Base-by-base conservation (phyloP, 768 basidiomycete species). In the Pisolithus orientalis region DNA sequence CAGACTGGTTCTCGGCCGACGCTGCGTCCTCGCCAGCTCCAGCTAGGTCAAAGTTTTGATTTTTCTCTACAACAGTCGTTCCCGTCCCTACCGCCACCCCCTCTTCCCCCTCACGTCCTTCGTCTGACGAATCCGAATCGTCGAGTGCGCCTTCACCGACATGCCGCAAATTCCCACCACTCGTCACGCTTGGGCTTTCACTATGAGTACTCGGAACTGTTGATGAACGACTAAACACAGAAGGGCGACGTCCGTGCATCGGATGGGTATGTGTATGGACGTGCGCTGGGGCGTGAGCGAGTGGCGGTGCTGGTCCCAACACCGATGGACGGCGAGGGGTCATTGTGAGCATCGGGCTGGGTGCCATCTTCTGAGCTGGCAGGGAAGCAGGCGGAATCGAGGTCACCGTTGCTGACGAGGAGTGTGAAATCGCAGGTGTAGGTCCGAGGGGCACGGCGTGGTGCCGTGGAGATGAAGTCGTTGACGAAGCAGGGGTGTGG, bases 71-170 rank as follows among this genome's bases (percentile, higher is more conserved):
- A 37, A 13, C 24, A 17, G 3, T 14, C 21, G 32, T 47, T 13
- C 31, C 16, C 17, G 25, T 24, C 51, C 25, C 57, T 54, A 11
- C 57, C n/a, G 59, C 61, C 8, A 25, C 51, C 13, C 54, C 51
- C 8, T 59, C 56, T 28, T 62, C 65, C 28, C 62, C 56, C 39
- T 44, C 59, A 13, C 47, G 56, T 5, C 53, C 48, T 11, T 49
- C 54, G 5, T 70, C 76, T 1, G 77, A 78, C 1, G 86, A 87
- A 68, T 89, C 87, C 0, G 86, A 89, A 60, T 89, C 87, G 53
- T 86, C 84, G 4, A 91, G 67, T 1, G 84, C 85, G 27, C 88
- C 87, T 60, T 90, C 89, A 4, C 88, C 88, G 10, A 84, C 80
- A 59, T 88, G 82, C 1, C 80, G 72, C 31, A 80, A 68, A 53